Evolutionary conservation across 1,284 basidiomycete species (phyloP).

Genomic region (Trametes polyzona): DNA sequence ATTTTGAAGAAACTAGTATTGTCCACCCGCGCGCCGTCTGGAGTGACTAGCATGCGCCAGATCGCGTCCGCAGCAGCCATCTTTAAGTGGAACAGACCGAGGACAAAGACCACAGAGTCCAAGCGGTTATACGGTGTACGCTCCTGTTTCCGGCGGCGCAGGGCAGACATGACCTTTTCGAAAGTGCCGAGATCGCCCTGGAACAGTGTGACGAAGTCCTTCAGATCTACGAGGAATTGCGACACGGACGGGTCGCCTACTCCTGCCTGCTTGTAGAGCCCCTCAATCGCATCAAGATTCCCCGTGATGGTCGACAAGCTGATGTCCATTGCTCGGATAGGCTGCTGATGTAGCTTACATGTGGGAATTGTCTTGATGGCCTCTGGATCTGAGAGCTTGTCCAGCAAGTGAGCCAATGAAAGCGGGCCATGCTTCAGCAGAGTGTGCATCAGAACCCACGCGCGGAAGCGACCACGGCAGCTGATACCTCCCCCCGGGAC

Average conservation of each 20-base stretch:
- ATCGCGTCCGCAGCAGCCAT: conserved; percentile 44
- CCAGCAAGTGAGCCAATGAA: conserved; percentile 5
- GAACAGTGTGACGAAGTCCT: conserved; percentile 9
- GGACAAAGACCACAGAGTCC: conserved; percentile 36
- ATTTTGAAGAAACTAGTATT: conserved; percentile 12
- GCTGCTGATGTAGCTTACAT: conserved; percentile 30
- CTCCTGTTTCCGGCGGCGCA: conserved; percentile 26
- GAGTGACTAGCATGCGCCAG: conserved; percentile 36
- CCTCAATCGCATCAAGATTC: conserved; percentile 31
- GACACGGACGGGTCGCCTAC: conserved; percentile 27
- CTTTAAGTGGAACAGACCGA: conserved; percentile 43
- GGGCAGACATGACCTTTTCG: conserved; percentile 17
- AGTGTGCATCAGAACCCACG: conserved; percentile 32
- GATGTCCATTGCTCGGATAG: conserved; percentile 32
- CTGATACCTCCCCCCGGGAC: conserved; percentile 22
- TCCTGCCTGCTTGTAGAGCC: conserved; percentile 32
- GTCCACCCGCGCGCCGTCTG: conserved; percentile 21
- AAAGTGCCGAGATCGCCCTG: conserved; percentile 22
- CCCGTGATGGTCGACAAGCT: conserved; percentile 30
- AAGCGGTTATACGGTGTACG: conserved; percentile 20
- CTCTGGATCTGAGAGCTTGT: conserved; percentile 31
- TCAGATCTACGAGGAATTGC: neutral
- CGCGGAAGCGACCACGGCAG: conserved; percentile 29
- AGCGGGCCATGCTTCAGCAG: conserved; percentile 31
- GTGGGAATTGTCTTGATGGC: conserved; percentile 35